Base-by-base conservation (phyloP, 2,329 filamentous ascomycete species). In the Trichophyton rubrum region DNA sequence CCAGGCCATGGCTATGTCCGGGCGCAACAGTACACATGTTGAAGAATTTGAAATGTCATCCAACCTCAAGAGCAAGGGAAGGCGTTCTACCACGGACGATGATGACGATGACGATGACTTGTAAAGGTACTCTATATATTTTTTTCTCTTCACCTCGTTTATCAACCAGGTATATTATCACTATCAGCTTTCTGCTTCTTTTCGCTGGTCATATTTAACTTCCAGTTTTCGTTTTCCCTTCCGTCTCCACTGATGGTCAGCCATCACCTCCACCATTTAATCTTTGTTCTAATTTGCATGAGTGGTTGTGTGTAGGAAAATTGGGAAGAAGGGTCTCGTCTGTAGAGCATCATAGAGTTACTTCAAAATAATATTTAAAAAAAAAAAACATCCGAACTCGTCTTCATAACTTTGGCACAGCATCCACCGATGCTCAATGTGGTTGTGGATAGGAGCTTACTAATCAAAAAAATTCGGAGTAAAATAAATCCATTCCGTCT, bases 1-100 rank as follows among this genome's bases (percentile, higher is more conserved):
- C 56, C 86, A 92, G 71, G 90, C 90, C 0, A 83, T 96, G 70
- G 85, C 85, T 22, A 88, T 96, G 85, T 82, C 83, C 7, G 74
- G 73, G 74, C 60, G 72, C 30, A 69, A 62, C 22, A 62, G 61
- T 35, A 20, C 17, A 17, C 22, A 66, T 45, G 73, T 69, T 55
- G 80, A 85, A 61, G 82, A 84, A 65, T 79, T 82, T 67, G 86
- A 86, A 70, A 84, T 86, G 69, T 74, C 71, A 38, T 70, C 69
- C 61, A 66, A 33, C 17, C 17, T 43, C n/a, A 49, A 49, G 40
- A 35, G 17, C 22, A 60, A n/a, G 24, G 57, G 49, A 35, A 55
- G 41, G 40, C 55, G 27, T 24, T 9, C 33, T 20, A 58, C 56
- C 38, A n/a, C 27, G 38, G 57, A 59, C 20, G 59, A 64, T 38